Percentiles rank a stretch among this genome's conserved stretches.
phyloP scores from a whole-genome alignment of 2,329 filamentous ascomycete genomes.

The Lachnellula arida region DNA sequence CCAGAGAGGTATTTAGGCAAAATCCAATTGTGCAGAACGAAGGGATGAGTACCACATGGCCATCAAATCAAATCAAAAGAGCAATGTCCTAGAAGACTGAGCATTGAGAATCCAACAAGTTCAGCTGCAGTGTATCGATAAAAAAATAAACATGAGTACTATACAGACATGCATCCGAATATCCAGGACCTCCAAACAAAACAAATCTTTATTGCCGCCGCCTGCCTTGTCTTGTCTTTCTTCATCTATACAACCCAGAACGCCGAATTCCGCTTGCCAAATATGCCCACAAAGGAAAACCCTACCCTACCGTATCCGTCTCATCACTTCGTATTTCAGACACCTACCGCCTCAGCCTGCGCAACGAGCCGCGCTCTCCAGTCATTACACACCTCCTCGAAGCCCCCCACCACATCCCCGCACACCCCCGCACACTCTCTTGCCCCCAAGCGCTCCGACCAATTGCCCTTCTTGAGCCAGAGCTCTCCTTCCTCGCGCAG shows the following conservation, averaged over 20 bases:
- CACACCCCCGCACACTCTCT: conserved; percentile 83
- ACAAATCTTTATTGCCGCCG: not conserved
- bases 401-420: conserved; percentile 82
- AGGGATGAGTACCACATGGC: too few relatives aligned
- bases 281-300: not conserved
- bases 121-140: too few relatives aligned
- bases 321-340: not conserved
- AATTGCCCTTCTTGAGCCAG: conserved; percentile 78
- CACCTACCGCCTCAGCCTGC: conserved; percentile 37
- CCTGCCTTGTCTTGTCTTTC: not conserved
- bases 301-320: not conserved
- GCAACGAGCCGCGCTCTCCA: conserved; percentile 75
- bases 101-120: too few relatives aligned
- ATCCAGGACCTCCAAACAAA: not conserved
- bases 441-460: conserved; percentile 70
- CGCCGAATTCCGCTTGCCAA: not conserved
- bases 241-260: not conserved
- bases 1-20: too few relatives aligned
- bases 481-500: conserved; percentile 74
- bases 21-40: too few relatives aligned
- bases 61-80: too few relatives aligned
- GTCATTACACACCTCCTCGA: conserved; percentile 82
- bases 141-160: too few relatives aligned
- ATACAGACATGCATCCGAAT: not conserved
- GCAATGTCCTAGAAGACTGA: too few relatives aligned